Percentiles rank a stretch among this genome's conserved stretches.
Evolutionary conservation across 352 stramenopile genomes (phyloP).

Genomic region (Pythium phragmitis): DNA sequence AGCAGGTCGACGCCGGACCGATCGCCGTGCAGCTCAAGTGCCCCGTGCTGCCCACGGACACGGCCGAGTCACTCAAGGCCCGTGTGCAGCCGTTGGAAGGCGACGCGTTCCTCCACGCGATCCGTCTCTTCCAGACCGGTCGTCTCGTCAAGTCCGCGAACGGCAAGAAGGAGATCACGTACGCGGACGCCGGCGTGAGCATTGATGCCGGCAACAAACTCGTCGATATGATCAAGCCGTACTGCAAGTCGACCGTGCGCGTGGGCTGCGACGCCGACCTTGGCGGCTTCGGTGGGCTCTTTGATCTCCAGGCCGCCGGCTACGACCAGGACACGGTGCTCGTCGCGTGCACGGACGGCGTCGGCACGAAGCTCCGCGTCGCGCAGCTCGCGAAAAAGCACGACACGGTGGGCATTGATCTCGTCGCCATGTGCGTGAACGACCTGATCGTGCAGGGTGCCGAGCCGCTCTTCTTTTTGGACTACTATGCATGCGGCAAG

Average conservation of each 20-base stretch:
- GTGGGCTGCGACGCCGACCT: constrained; percentile 96
- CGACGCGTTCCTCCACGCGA: constrained; percentile 87
- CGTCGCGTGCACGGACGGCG: constrained; percentile 97
- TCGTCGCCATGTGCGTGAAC: constrained; percentile 99
- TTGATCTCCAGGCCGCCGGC: constrained; percentile 96
- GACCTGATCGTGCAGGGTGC: constrained; percentile 98
- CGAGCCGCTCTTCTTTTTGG: constrained; percentile 99
- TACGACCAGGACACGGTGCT: constrained; percentile 97
- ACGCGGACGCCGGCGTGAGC: constrained; percentile 97
- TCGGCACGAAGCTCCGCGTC: constrained; percentile 97
- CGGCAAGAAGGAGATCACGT: constrained; percentile 91
- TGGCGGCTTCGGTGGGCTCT: constrained; percentile 97
- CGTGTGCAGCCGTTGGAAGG: constrained; percentile 98
- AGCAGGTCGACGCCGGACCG: constrained; percentile 97
- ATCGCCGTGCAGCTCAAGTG: constrained; percentile 97
- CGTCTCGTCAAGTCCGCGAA: constrained; percentile 41
- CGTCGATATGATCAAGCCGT: constrained; percentile 97
- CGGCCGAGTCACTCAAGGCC: constrained; percentile 95
- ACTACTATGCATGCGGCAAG: constrained; percentile 99
- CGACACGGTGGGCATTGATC: constrained; percentile 96
- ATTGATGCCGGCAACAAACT: constrained; percentile 97
- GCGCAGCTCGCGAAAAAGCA: constrained; percentile 90
- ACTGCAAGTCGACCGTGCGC: constrained; percentile 96
- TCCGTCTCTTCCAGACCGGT: constrained; percentile 75
- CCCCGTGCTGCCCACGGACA: constrained; percentile 88